These are phyloP conservation scores for Chalciporus pseudorubinellus DNA, from an alignment of 768 basidiomycete genomes.

Conservation along the genomic window DNA sequence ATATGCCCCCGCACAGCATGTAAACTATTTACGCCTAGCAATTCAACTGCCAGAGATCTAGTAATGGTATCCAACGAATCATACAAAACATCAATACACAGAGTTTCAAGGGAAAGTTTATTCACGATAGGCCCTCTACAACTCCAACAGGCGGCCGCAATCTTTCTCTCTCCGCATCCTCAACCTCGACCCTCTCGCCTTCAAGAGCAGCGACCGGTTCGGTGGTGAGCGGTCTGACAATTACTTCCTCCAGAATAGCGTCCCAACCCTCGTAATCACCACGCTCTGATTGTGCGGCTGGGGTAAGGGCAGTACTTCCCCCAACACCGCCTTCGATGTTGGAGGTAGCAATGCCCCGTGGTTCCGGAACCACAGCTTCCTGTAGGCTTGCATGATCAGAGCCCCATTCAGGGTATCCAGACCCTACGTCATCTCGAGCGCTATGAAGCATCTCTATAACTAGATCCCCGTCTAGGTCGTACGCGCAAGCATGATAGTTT, in stretches of 20 bases:
- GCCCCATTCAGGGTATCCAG: slow-evolving; percentile 6
- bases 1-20: no score
- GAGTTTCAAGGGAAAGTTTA: no score
- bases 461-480: slow-evolving; percentile 28
- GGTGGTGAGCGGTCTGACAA: neutral
- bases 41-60: no score
- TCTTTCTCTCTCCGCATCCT: no score
- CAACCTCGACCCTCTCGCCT: no score
- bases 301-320: neutral
- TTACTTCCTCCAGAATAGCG: neutral
- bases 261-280: slow-evolving; percentile 12
- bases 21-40: no score
- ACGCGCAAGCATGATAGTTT: slow-evolving; percentile 20
- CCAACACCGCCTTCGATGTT: slow-evolving; percentile 10
- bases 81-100: no score
- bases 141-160: no score
- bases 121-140: no score
- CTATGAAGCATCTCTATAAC: slow-evolving; percentile 26
- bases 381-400: neutral
- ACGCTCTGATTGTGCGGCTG: neutral
- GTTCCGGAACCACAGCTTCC: neutral
- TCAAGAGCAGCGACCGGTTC: neutral
- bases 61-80: no score
- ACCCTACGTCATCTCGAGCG: slow-evolving; percentile 20
- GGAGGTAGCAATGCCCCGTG: neutral